Base-by-base conservation (phyloP, 768 basidiomycete species). In the Clitopilus passeckerianus region DNA sequence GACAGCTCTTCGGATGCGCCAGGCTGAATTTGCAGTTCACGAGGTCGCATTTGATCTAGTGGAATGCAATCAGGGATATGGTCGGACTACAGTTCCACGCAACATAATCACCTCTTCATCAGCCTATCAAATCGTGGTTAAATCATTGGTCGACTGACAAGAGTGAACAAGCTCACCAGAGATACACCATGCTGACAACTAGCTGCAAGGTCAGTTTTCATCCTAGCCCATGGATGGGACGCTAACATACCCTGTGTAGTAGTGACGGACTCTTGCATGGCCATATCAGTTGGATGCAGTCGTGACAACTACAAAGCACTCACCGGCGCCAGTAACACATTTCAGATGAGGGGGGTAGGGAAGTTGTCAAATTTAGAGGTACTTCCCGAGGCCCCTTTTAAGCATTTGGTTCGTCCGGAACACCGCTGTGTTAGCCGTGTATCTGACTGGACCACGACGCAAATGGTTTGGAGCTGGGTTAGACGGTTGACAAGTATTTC, bases 271-370 rank as follows among this genome's bases (percentile, higher is more conserved):
- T 68, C 85, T 86, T 69, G 54, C 34, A 56, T n/a, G 41, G n/a
- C 58, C 54, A 35, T 33, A 64, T 75, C 37, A 75, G 70, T 62
- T 23, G 65, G 57, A 37, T 27, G 30, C 30, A 33, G 24, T 34
- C 20, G 27, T 33, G 33, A 54, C 16, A 43, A 22, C 22, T 34
- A 55, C 33, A 44, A 50, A 27, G 12, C 30, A 66, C 83, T 74
- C 63, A 85, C 85, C 81, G 77, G 66, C 85, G 79, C 74, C 76
- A 85, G 67, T 80, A 82, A 72, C 85, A 86, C 85, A 86, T 86
- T 53, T 23, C n/a, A 22, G 37, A 14, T 5, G 12, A 50, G 46
- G 20, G 46, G 20, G 20, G 46, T 10, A 12, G 46, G 46, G 46
- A 18, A 50, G 46, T 16, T 9, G 12, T 23, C 6, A 18, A 10